Percentiles rank a stretch among this genome's conserved stretches.
These are phyloP conservation scores for Mimosa bimucronata DNA, from an alignment of 306 rosid genomes.

Conservation along the genomic window DNA sequence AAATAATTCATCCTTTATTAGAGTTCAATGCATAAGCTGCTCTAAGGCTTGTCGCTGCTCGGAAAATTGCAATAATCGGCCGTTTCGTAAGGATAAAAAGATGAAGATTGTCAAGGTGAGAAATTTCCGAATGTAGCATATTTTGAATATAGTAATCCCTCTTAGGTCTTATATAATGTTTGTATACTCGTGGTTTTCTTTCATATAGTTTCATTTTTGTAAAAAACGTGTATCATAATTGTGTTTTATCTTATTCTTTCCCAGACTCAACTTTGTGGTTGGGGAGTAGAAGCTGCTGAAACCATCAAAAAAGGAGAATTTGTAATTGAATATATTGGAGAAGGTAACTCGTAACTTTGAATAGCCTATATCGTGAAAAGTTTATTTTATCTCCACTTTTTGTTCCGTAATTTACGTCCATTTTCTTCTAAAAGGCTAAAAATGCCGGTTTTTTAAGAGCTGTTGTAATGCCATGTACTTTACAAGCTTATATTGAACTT, in stretches of 20 bases:
- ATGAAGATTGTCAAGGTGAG: slow-evolving; percentile 76
- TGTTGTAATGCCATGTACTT: slow-evolving; percentile 10
- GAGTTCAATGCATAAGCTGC: slow-evolving; percentile 98
- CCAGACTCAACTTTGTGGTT: slow-evolving; percentile 92
- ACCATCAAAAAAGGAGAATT: slow-evolving; percentile 67
- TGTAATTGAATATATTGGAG: slow-evolving; percentile 87
- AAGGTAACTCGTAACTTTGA: slow-evolving; percentile 60
- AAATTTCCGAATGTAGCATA: slow-evolving; percentile 17
- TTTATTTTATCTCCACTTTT: background rate
- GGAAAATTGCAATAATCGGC: slow-evolving; percentile 81
- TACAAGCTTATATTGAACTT: slow-evolving; percentile 7
- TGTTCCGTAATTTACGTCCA: slow-evolving; percentile 9
- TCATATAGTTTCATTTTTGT: background rate
- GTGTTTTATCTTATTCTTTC: slow-evolving; percentile 30
- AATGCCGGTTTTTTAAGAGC: slow-evolving; percentile 8
- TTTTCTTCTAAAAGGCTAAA: background rate
- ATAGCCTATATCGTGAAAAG: slow-evolving; percentile 9
- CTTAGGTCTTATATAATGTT: background rate
- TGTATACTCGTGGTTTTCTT: background rate
- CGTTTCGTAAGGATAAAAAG: slow-evolving; percentile 92
- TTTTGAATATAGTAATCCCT: background rate
- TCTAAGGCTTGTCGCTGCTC: slow-evolving; percentile 87
- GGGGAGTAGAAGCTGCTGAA: slow-evolving; percentile 97
- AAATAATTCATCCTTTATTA: slow-evolving; percentile 36
- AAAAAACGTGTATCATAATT: slow-evolving; percentile 8